Percentiles rank a stretch among this genome's conserved stretches.
phyloP scores from a whole-genome alignment of 768 basidiomycete genomes.

The Lyophyllum shimeji region DNA sequence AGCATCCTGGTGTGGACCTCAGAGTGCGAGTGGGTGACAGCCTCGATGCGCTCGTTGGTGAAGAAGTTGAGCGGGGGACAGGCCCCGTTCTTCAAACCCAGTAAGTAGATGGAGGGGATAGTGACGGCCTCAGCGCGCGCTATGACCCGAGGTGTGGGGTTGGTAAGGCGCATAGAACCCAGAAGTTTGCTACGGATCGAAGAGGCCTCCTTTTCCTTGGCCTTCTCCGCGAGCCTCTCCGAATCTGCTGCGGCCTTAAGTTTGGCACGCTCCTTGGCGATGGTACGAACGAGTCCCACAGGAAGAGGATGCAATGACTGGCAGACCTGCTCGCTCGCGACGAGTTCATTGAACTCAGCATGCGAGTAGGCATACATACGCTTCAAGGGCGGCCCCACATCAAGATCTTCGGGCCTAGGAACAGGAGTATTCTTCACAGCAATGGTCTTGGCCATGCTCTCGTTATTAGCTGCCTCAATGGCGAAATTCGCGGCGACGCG shows the following conservation, averaged over 20 bases:
- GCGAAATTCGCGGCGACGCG: neutral
- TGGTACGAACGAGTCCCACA: neutral
- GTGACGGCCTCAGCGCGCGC: no score
- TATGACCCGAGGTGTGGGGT: no score
- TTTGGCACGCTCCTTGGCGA: neutral
- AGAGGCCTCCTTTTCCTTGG: neutral
- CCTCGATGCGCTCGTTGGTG: no score
- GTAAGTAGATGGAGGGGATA: no score
- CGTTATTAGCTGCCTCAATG: neutral
- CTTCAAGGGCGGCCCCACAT: neutral
- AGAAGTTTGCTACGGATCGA: no score
- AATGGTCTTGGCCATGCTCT: neutral
- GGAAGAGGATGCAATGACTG: neutral
- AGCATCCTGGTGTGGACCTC: no score
- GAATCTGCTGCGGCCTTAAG: neutral
- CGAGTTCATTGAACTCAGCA: neutral
- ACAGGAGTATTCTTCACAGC: neutral
- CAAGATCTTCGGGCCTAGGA: neutral
- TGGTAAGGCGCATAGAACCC: no score
- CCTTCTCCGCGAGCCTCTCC: neutral
- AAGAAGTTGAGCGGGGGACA: no score
- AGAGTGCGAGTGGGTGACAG: no score
- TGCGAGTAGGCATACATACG: neutral
- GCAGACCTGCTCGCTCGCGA: neutral
- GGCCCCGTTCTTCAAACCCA: no score